A percentile compares a stretch with the other conserved stretches of the same genome.
Evolutionary conservation across 2,329 filamentous ascomycete species (phyloP).

Genomic region (Nigrospora osmanthi): DNA sequence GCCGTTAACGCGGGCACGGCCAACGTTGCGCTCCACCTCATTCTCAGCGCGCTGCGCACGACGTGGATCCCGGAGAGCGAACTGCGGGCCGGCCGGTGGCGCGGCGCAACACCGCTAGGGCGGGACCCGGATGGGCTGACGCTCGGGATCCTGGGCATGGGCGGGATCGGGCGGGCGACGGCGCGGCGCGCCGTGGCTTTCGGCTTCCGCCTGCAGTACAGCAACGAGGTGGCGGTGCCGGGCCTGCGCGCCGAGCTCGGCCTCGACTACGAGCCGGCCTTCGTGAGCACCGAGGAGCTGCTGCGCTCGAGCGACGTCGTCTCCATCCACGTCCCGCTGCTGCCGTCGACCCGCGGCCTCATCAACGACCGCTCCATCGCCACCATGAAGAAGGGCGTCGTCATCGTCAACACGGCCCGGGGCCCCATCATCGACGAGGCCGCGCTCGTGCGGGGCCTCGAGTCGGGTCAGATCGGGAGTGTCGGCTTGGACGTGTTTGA

Average conservation of each 20-base stretch:
- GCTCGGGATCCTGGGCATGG: constrained; percentile 62
- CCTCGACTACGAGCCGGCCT: too few species aligned
- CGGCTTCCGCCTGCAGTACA: constrained; percentile 56
- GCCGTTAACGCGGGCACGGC: constrained; percentile 34
- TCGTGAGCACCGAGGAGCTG: constrained; percentile 7
- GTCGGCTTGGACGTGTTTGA: constrained; percentile 48
- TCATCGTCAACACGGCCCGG: constrained; percentile 44
- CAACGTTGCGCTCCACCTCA: constrained; percentile 31
- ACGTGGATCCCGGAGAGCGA: constrained; percentile 15
- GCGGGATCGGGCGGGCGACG: constrained; percentile 58
- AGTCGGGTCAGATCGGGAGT: constrained; percentile 33
- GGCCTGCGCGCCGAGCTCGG: neutral
- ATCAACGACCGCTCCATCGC: constrained; percentile 24
- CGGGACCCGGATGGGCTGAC: constrained; percentile 60
- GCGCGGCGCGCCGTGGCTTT: constrained; percentile 56
- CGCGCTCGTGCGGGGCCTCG: constrained; percentile 36
- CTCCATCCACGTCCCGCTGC: constrained; percentile 22
- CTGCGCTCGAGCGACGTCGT: constrained; percentile 24
- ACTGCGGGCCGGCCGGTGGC: constrained; percentile 29
- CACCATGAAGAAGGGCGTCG: constrained; percentile 36
- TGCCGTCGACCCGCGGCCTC: constrained; percentile 15
- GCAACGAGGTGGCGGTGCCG: constrained; percentile 25
- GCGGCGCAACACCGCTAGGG: constrained; percentile 26
- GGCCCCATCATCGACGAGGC: constrained; percentile 44
- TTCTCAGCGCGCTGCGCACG: constrained; percentile 36